phyloP scores from a whole-genome alignment of 202 grass and related monocot species.

The Saccharum hybrid region DNA sequence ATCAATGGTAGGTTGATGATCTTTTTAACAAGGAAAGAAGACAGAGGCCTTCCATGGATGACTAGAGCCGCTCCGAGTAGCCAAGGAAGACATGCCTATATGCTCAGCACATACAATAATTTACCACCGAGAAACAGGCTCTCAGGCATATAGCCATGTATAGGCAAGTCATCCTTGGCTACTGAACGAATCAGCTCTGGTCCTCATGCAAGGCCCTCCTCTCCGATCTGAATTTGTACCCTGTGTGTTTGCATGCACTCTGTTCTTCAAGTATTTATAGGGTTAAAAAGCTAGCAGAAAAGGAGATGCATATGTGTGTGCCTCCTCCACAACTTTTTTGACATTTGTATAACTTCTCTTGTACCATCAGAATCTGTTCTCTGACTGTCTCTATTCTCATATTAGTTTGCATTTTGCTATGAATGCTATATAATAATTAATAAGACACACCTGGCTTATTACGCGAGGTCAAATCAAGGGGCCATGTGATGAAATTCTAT shows the following conservation, averaged over 20 bases:
- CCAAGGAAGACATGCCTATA: slow-evolving; percentile 64
- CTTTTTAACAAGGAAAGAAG: slow-evolving; percentile 16
- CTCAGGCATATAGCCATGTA: slow-evolving; percentile 27
- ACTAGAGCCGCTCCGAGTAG: slow-evolving; percentile 67
- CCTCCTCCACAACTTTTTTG: slow-evolving; percentile 41
- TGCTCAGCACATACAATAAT: slow-evolving; percentile 15
- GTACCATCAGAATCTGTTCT: slow-evolving; percentile 48
- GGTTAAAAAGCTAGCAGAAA: slow-evolving; percentile 30
- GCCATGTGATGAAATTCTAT: not conserved
- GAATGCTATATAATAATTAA: not conserved
- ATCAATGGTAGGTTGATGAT: not conserved
- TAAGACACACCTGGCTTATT: not conserved
- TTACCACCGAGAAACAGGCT: not conserved
- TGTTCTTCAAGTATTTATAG: slow-evolving; percentile 43
- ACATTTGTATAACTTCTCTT: slow-evolving; percentile 11
- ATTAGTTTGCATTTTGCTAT: not conserved
- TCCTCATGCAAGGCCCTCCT: slow-evolving; percentile 60
- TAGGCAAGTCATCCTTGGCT: slow-evolving; percentile 97
- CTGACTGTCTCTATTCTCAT: not conserved
- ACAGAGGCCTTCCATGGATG: slow-evolving; percentile 51
- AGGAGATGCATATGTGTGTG: slow-evolving; percentile 16
- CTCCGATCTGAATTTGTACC: slow-evolving; percentile 14
- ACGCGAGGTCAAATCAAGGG: not conserved
- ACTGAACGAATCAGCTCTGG: slow-evolving; percentile 66
- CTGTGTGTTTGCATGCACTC: slow-evolving; percentile 21